Conservation (phyloP, 352 stramenopile genomes). For the Pythium plurisporium region DNA sequence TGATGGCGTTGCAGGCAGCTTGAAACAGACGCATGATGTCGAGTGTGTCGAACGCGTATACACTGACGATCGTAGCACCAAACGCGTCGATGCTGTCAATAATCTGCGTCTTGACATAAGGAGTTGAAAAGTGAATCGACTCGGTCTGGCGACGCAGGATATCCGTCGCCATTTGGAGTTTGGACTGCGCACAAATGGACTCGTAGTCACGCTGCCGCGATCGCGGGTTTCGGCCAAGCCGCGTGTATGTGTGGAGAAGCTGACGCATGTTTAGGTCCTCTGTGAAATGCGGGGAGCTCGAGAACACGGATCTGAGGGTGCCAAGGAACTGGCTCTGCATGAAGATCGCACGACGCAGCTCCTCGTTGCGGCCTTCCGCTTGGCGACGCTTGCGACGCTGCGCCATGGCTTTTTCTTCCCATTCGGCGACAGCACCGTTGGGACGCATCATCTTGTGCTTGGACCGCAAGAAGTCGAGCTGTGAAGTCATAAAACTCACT, state of each 20-base stretch:
- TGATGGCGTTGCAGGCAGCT: conserved; percentile 35
- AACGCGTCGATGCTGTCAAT: conserved; percentile 31
- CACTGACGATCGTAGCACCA: conserved; percentile 39
- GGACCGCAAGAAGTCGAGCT: conserved; percentile 31
- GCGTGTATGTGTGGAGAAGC: conserved; percentile 56
- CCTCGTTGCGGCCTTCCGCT: conserved; percentile 33
- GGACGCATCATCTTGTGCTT: conserved; percentile 34
- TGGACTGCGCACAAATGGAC: conserved; percentile 35
- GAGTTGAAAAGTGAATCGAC: conserved; percentile 27
- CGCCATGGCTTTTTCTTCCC: conserved; percentile 38
- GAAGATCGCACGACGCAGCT: conserved; percentile 45
- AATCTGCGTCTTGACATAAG: conserved; percentile 33
- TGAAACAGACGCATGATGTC: conserved; percentile 42
- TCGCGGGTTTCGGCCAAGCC: conserved; percentile 29
- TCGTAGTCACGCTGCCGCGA: conserved; percentile 44
- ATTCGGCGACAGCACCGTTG: conserved; percentile 25
- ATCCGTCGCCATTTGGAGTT: conserved; percentile 47
- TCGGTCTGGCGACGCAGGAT: conserved; percentile 49
- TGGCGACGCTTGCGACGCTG: conserved; percentile 38
- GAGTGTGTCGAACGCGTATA: conserved; percentile 46
- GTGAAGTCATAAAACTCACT: conserved; percentile 29
- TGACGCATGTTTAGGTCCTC: conserved; percentile 45
- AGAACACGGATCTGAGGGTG: conserved; percentile 35
- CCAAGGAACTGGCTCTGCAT: conserved; percentile 40
- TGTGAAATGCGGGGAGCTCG: conserved; percentile 19